Conservation (phyloP, 352 stramenopile genomes). For the Globisporangium mamillatum region DNA sequence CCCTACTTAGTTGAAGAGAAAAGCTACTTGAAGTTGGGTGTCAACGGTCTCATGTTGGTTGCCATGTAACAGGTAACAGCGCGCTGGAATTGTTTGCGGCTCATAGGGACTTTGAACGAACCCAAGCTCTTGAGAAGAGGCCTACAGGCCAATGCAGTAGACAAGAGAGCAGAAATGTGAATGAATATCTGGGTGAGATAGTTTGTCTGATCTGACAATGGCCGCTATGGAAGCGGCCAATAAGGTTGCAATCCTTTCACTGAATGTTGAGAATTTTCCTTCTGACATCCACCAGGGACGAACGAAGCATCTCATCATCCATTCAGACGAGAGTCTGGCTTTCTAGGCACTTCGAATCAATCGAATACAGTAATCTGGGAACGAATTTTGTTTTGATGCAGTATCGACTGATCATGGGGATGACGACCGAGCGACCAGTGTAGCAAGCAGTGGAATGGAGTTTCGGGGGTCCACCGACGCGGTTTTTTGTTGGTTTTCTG, state of each 20-base stretch:
- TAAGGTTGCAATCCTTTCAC: no score
- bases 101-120: not conserved
- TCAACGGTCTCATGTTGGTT: not conserved
- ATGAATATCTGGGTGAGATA: not conserved
- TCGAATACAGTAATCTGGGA: not conserved
- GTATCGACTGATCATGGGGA: not conserved
- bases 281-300: no score
- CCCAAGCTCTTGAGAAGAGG: no score
- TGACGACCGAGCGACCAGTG: not conserved
- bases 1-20: no score
- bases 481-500: not conserved
- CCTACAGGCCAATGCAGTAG: no score
- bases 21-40: not conserved
- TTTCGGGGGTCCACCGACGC: not conserved
- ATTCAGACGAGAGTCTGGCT: not conserved
- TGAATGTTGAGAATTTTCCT: no score
- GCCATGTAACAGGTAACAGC: no score
- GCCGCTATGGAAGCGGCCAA: not conserved
- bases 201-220: not conserved
- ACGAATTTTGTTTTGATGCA: not conserved
- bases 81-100: not conserved
- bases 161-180: not conserved
- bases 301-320: not conserved
- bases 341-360: not conserved
- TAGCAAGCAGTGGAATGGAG: not conserved